phyloP scores from a whole-genome alignment of 208 protist species.

The Leishmania aethiopica region DNA sequence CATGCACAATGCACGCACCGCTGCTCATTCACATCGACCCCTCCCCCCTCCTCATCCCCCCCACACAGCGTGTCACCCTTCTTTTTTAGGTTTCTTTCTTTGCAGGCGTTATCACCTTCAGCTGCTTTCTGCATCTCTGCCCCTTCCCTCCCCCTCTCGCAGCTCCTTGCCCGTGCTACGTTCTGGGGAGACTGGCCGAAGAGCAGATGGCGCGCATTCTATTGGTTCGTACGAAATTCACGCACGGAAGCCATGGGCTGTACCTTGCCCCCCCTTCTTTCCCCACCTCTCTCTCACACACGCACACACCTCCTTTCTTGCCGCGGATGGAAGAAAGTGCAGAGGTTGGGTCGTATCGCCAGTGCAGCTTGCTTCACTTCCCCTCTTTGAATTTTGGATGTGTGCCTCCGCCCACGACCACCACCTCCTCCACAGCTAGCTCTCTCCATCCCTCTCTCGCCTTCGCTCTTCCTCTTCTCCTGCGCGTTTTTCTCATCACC shows the following conservation, averaged over 20 bases:
- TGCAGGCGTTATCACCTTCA: background rate
- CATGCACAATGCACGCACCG: background rate
- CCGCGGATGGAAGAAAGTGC: background rate
- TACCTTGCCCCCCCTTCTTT: background rate
- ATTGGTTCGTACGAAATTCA: background rate
- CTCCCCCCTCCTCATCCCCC: background rate
- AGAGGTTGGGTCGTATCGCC: background rate
- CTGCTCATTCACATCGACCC: background rate
- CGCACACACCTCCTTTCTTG: background rate
- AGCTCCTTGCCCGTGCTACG: background rate
- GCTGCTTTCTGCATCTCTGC: background rate
- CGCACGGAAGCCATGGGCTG: background rate
- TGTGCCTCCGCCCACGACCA: background rate
- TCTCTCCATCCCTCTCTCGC: background rate
- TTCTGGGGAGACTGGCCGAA: background rate
- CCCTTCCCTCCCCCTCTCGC: background rate
- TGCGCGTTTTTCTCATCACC: background rate
- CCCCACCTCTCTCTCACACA: background rate
- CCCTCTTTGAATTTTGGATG: background rate
- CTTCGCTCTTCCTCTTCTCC: background rate
- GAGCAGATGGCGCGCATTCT: background rate
- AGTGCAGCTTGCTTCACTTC: background rate
- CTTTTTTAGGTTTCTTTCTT: background rate
- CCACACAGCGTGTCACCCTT: background rate
- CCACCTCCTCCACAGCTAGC: no score